Percentiles rank a stretch among this genome's conserved stretches.
phyloP scores from a whole-genome alignment of 345 rosid genomes.

The Eucalyptus paniculata region DNA sequence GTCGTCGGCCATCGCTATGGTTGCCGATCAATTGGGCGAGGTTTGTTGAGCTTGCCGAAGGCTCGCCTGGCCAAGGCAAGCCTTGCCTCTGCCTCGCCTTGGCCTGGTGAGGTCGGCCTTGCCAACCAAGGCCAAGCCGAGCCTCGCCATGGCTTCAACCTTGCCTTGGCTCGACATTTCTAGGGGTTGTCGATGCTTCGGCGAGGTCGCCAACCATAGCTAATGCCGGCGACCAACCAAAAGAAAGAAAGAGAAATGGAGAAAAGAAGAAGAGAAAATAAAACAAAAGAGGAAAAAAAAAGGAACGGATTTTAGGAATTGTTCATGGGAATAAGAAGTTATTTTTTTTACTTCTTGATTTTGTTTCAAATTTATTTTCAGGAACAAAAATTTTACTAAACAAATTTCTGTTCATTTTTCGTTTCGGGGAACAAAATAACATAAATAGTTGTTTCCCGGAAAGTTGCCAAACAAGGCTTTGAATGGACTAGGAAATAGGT shows the following conservation, averaged over 20 bases:
- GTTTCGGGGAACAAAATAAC: fast-evolving
- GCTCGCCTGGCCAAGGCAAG: fast-evolving
- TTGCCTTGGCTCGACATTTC: too few relatives aligned
- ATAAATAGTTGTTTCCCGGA: fast-evolving
- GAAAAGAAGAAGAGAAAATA: too few relatives aligned
- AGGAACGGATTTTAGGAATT: too few relatives aligned
- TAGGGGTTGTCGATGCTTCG: fast-evolving
- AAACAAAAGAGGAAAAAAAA: too few relatives aligned
- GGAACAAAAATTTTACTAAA: too few relatives aligned
- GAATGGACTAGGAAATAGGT: too few relatives aligned
- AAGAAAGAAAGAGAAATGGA: too few relatives aligned
- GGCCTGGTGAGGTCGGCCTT: fast-evolving
- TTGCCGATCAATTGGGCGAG: fast-evolving
- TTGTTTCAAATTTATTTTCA: fast-evolving
- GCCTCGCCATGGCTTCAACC: too few relatives aligned
- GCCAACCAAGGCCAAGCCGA: too few relatives aligned
- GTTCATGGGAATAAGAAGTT: fast-evolving
- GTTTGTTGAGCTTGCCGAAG: fast-evolving
- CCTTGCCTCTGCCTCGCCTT: fast-evolving
- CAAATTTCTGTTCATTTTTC: fast-evolving
- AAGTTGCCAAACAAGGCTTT: too few relatives aligned
- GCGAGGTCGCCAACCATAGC: too few relatives aligned
- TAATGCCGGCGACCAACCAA: fast-evolving
- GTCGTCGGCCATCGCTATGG: fast-evolving
- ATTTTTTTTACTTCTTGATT: too few relatives aligned